Conservation (phyloP, 2,329 filamentous ascomycete species). For the Dactylonectria macrodidyma region DNA sequence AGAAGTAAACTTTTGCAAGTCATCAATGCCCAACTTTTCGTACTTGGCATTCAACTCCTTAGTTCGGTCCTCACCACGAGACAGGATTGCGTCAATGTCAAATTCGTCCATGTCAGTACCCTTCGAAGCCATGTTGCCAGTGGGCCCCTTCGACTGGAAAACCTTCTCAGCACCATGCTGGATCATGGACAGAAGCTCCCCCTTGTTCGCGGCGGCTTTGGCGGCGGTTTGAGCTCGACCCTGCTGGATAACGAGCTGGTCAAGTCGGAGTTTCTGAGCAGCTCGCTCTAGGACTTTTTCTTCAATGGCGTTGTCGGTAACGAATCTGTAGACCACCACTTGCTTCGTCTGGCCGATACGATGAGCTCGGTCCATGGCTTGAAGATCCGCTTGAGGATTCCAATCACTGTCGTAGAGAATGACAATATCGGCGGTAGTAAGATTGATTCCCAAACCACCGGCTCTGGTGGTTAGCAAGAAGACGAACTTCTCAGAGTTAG, state of each 20-base stretch:
- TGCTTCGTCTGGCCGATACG: slow-evolving; percentile 99
- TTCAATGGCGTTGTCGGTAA: slow-evolving; percentile 98
- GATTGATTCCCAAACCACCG: slow-evolving; percentile 95
- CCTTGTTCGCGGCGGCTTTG: slow-evolving; percentile 94
- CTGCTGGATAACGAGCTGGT: slow-evolving; percentile 98
- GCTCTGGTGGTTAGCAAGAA: slow-evolving; percentile 96
- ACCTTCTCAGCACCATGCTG: slow-evolving; percentile 98
- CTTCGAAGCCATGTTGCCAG: slow-evolving; percentile 72
- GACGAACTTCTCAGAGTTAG: slow-evolving; percentile 94
- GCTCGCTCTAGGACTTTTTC: slow-evolving; percentile 98
- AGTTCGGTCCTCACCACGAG: slow-evolving; percentile 89
- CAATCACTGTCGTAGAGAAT: slow-evolving; percentile 98
- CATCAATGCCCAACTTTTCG: slow-evolving; percentile 96
- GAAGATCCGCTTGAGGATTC: slow-evolving; percentile 98
- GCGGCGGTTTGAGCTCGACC: slow-evolving; percentile 91
- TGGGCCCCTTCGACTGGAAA: slow-evolving; percentile 81
- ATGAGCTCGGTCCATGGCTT: slow-evolving; percentile 99
- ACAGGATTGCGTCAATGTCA: slow-evolving; percentile 91
- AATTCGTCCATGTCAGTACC: slow-evolving; percentile 81
- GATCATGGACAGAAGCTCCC: slow-evolving; percentile 97
- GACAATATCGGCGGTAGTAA: slow-evolving; percentile 95
- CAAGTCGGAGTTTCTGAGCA: slow-evolving; percentile 94
- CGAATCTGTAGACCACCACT: slow-evolving; percentile 95
- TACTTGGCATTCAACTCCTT: slow-evolving; percentile 94
- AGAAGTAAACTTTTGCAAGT: slow-evolving; percentile 96